Conservation (phyloP, 345 rosid species). For the Lenwebbia sp. region DNA sequence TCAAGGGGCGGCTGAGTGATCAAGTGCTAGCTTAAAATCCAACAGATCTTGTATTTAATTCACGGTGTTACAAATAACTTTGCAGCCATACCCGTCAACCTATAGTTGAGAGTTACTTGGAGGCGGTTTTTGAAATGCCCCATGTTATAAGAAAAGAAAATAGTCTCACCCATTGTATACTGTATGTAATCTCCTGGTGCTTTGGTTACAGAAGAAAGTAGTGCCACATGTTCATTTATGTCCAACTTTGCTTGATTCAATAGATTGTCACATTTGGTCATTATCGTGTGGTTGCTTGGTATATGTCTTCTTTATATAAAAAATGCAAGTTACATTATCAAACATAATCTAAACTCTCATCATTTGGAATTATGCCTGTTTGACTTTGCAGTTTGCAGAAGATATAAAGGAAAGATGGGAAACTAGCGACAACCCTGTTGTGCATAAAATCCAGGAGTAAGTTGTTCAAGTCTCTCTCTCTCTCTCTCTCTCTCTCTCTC, state of each 20-base stretch:
- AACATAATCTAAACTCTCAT: neutral
- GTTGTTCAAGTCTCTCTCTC: constrained; percentile 2
- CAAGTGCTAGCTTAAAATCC: neutral
- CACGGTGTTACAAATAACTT: neutral
- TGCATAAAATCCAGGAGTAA: constrained; percentile 96
- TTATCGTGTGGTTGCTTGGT: neutral
- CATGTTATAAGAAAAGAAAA: neutral
- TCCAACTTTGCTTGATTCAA: neutral
- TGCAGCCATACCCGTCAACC: neutral
- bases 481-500: neutral
- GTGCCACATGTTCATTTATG: neutral
- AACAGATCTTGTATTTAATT: neutral
- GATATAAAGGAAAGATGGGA: constrained; percentile 95
- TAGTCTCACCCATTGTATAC: neutral
- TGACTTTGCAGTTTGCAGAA: constrained; percentile 69
- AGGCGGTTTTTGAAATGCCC: neutral
- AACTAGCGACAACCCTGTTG: constrained; percentile 87
- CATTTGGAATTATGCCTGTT: neutral
- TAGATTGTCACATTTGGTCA: neutral
- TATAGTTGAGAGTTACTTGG: neutral
- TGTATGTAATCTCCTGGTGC: neutral
- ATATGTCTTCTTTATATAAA: neutral
- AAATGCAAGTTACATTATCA: neutral
- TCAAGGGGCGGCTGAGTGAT: neutral
- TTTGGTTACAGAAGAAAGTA: neutral